A percentile compares a stretch with the other conserved stretches of the same genome.
Evolutionary conservation across 495 filamentous ascomycete species (phyloP).

Genomic region (Aspergillus asperescens): DNA sequence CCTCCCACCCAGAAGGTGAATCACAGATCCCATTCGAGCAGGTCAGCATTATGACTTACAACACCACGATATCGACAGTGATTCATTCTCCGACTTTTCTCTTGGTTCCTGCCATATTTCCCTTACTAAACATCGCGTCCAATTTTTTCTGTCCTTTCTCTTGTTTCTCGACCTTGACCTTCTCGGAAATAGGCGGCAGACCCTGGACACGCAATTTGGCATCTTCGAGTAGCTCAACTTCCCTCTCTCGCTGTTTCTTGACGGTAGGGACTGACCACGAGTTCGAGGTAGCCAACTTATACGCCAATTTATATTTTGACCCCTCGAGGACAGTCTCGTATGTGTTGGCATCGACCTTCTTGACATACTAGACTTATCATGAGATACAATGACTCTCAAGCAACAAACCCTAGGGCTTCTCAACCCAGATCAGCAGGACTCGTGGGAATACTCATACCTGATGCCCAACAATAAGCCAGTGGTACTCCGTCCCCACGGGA

Average conservation of each 20-base stretch:
- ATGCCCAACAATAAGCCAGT: slow-evolving; percentile 35
- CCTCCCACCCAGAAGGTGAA: no score
- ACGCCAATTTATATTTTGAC: slow-evolving; percentile 36
- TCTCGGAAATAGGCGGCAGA: slow-evolving; percentile 32
- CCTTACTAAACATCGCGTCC: slow-evolving; percentile 27
- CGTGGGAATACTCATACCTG: slow-evolving; percentile 19
- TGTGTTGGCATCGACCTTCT: slow-evolving; percentile 33
- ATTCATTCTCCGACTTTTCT: slow-evolving; percentile 11
- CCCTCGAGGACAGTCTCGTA: slow-evolving; percentile 34
- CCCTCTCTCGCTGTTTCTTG: slow-evolving; percentile 31
- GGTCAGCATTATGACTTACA: neutral
- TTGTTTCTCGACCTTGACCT: slow-evolving; percentile 22
- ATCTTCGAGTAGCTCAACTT: slow-evolving; percentile 31
- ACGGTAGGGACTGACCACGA: slow-evolving; percentile 35
- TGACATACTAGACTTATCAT: slow-evolving; percentile 24
- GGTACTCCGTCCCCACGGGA: slow-evolving; percentile 34
- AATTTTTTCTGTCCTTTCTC: slow-evolving; percentile 33
- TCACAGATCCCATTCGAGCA: no score
- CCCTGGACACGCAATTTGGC: slow-evolving; percentile 27
- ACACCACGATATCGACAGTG: neutral
- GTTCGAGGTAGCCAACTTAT: slow-evolving; percentile 24
- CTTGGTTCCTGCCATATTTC: slow-evolving; percentile 7
- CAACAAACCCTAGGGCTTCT: neutral
- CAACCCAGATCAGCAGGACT: neutral
- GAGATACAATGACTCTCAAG: neutral